Evolutionary conservation across 2,329 filamentous ascomycete genomes (phyloP), one percentile per base, ranked within the genome.

Genomic region (Dendryphion nanum): DNA sequence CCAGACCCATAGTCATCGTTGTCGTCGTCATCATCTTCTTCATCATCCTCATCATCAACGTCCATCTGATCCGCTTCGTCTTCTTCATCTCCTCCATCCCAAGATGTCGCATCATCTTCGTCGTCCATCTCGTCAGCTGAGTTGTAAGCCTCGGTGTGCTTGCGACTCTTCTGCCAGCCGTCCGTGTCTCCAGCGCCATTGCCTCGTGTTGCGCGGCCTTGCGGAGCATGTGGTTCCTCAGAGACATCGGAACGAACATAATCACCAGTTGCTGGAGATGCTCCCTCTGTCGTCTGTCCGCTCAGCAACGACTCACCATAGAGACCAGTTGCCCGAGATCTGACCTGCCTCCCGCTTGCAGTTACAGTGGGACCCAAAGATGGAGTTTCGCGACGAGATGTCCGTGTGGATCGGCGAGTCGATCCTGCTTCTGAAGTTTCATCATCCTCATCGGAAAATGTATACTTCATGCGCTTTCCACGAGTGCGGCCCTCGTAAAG

Each of bases 401-500:
- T 86, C 18, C 91, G 71, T 7, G 70, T 71, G 4, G 79, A 82
- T 32, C 75, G 72, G 30, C 78, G 82, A 14, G 81, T 77, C 10
- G 87, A 88, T 5, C 83, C 79, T 14, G 71, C 69, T 43, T 73
- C 90, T 62, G 82, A 83, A 52, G 91, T 86, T n/a, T 95, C 89
- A 50, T 94, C 89, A 50, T 94, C 88, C 17, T 94, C 88, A 36
- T 96, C 90, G 0, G 89, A 94, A 60, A 87, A 98, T 0, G 89
- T 98, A 61, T 98, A 98, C 66, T 90, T 94, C 70, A 95, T 86
- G 44, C 91, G 86, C 73, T 98, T 97, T 40, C 93, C 93, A 42
- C 93, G 82, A 4, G 94, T 98, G 37, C 93, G 87, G 34, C 93
- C 93, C 70, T 98, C 93, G 64, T 98, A 98, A 41, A 95, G 74